Conservation (phyloP, 768 basidiomycete species). For the Rhizopogon vulgaris region DNA sequence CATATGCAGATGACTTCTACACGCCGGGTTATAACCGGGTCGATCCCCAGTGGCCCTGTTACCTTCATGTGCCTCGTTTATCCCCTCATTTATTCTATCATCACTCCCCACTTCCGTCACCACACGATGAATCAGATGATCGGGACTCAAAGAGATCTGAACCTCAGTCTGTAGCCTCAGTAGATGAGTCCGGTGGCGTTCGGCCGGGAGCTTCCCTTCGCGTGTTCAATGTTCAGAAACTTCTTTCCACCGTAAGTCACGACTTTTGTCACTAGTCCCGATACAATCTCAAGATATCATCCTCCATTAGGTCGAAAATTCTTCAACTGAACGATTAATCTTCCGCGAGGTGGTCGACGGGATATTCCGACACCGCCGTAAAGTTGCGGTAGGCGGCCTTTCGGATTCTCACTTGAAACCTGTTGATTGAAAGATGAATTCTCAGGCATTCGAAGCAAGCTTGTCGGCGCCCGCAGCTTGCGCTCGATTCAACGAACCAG, state of each 20-base stretch:
- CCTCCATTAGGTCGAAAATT: conserved; percentile 14
- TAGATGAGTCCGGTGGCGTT: not conserved
- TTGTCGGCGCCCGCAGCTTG: conserved; percentile 30
- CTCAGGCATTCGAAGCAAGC: conserved; percentile 37
- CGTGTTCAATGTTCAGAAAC: conserved; percentile 28
- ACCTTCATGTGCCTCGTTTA: conserved; percentile 30
- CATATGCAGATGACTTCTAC: conserved; percentile 29
- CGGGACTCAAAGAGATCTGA: not conserved
- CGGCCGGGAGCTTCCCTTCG: conserved; percentile 2
- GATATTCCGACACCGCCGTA: conserved; percentile 32
- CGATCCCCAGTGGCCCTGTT: conserved; percentile 27
- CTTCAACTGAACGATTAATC: conserved; percentile 24
- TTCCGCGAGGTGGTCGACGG: conserved; percentile 27
- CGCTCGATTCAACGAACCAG: conserved; percentile 31
- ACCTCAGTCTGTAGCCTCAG: not conserved
- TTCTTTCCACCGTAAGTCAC: conserved; percentile 23
- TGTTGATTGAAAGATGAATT: not conserved
- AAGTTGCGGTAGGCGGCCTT: conserved; percentile 31
- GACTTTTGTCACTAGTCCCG: not conserved
- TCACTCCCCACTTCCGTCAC: not conserved
- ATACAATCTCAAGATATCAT: not conserved
- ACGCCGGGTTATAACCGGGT: conserved; percentile 31
- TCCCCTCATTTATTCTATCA: conserved; percentile 3
- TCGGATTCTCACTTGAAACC: not conserved
- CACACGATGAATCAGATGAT: not conserved